Percentiles rank a stretch among this genome's conserved stretches.
phyloP scores from a whole-genome alignment of 2,329 filamentous ascomycete species.

The Sodiomyces alkalinus region DNA sequence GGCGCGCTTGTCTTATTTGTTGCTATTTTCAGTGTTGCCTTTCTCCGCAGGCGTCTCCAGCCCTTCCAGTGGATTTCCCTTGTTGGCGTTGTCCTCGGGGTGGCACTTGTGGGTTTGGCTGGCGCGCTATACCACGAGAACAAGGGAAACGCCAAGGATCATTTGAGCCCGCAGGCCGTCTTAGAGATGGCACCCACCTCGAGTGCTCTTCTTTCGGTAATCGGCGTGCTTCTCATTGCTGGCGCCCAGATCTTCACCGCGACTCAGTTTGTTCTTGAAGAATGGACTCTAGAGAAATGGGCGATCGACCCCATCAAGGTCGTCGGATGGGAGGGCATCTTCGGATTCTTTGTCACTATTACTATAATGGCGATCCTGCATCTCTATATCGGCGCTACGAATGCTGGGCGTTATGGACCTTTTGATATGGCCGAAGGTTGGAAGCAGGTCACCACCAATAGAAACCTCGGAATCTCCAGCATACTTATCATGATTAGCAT shows the following conservation, averaged over 20 bases:
- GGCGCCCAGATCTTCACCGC: constrained; percentile 94
- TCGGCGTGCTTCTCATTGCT: constrained; percentile 83
- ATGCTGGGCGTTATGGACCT: constrained; percentile 60
- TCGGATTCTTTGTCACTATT: constrained; percentile 71
- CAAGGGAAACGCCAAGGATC: constrained; percentile 27
- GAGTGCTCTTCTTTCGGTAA: constrained; percentile 48
- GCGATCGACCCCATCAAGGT: constrained; percentile 67
- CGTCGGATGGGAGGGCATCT: constrained; percentile 91
- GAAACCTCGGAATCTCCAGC: constrained; percentile 58
- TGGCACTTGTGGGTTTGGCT: constrained; percentile 78
- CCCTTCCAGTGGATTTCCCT: constrained; percentile 90
- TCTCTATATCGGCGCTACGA: constrained; percentile 57
- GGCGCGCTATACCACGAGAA: constrained; percentile 65
- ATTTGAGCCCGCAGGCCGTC: background rate
- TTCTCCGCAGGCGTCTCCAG: constrained; percentile 63
- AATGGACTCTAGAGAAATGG: constrained; percentile 64
- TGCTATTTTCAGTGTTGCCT: constrained; percentile 84
- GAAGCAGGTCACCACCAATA: constrained; percentile 61
- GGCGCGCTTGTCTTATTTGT: constrained; percentile 93
- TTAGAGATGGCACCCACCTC: constrained; percentile 7
- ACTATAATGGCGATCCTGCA: constrained; percentile 71
- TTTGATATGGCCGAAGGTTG: constrained; percentile 85
- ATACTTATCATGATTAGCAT: constrained; percentile 95
- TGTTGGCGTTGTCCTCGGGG: constrained; percentile 72
- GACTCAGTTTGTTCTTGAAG: constrained; percentile 89